phyloP scores from a whole-genome alignment of 768 basidiomycete genomes.

The Pulveroboletus ravenelii region DNA sequence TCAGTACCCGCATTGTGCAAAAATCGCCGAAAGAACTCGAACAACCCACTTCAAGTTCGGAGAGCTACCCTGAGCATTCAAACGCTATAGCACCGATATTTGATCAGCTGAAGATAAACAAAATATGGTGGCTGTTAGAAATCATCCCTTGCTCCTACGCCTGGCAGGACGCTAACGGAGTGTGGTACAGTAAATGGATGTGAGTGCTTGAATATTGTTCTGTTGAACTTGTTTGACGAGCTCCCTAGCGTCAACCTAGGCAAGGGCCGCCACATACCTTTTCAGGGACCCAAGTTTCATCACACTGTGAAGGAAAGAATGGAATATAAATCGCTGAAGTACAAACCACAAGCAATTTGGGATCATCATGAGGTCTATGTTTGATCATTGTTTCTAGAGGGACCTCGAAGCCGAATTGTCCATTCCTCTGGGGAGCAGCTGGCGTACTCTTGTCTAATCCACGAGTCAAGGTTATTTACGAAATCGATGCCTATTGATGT shows the following conservation, averaged over 20 bases:
- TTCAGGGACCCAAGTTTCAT: conserved; percentile 53
- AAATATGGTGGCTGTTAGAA: conserved; percentile 72
- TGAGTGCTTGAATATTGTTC: conserved; percentile 31
- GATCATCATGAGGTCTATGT: conserved; percentile 43
- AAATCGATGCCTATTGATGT: neutral
- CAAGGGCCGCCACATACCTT: conserved; percentile 47
- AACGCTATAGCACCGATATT: conserved; percentile 46
- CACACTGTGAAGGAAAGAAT: conserved; percentile 58
- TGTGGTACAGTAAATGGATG: conserved; percentile 54
- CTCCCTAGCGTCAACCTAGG: conserved; percentile 43
- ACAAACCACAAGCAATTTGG: conserved; percentile 57
- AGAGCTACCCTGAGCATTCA: conserved; percentile 10
- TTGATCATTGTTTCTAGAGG: conserved; percentile 5
- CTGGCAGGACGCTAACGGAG: conserved; percentile 53
- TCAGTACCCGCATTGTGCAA: neutral
- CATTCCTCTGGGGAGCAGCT: neutral
- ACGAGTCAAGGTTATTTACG: neutral
- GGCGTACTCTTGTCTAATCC: neutral
- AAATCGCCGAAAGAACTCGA: neutral
- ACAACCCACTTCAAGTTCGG: neutral
- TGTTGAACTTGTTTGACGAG: neutral
- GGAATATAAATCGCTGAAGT: conserved; percentile 41
- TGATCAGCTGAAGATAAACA: conserved; percentile 43
- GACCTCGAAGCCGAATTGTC: neutral
- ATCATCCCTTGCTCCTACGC: conserved; percentile 49